These are phyloP conservation scores for Circinella umbellata DNA, from an alignment of 371 early-diverging fungal species.

Conservation along the genomic window DNA sequence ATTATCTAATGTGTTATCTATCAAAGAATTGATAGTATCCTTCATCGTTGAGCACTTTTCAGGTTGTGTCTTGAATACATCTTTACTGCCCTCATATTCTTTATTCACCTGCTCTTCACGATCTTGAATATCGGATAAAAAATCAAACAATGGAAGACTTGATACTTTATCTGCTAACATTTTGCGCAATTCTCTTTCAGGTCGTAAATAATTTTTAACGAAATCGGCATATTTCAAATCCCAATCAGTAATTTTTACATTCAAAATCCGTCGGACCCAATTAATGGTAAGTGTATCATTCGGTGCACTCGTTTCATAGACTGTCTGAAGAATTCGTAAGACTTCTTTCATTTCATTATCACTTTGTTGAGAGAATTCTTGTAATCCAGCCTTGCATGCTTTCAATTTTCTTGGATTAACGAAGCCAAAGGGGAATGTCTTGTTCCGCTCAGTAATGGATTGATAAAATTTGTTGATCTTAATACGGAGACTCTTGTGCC, in stretches of 20 bases:
- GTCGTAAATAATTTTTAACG: constrained; percentile 74
- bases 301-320: constrained; percentile 74
- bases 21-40: constrained; percentile 78
- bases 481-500: constrained; percentile 60
- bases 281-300: constrained; percentile 84
- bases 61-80: constrained; percentile 10
- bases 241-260: constrained; percentile 82
- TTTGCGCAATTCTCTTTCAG: constrained; percentile 74
- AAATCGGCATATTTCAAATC: constrained; percentile 83
- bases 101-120: background rate
- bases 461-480: constrained; percentile 78
- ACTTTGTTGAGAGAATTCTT: constrained; percentile 67
- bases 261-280: constrained; percentile 72
- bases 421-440: constrained; percentile 67
- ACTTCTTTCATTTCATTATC: constrained; percentile 80
- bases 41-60: constrained; percentile 75
- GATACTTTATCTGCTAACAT: constrained; percentile 53
- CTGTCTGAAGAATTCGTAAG: constrained; percentile 82
- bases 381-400: constrained; percentile 65
- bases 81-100: constrained; percentile 1
- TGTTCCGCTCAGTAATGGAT: constrained; percentile 70
- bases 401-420: constrained; percentile 69
- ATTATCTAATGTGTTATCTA: constrained; percentile 62
- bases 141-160: constrained; percentile 46
- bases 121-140: constrained; percentile 13